A percentile compares a stretch with the other conserved stretches of the same genome.
Evolutionary conservation across 2,329 filamentous ascomycete genomes (phyloP).

Genomic region (Cladosporium austrohemisphaericum): DNA sequence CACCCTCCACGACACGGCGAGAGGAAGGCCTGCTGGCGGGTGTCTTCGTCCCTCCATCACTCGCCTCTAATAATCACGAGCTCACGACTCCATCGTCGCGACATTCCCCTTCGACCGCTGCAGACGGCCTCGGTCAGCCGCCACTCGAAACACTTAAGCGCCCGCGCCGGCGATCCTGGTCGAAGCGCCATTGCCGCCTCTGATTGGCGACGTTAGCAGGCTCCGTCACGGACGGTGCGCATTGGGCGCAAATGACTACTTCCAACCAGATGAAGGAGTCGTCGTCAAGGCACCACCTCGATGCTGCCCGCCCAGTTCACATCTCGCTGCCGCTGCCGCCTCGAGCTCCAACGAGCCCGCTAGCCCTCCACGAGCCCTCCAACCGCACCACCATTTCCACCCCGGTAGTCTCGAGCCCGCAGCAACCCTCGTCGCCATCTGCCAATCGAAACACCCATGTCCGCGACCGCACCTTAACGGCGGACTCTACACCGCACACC

Average conservation of each 20-base stretch:
- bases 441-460: constrained; percentile 14
- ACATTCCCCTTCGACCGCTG: neutral
- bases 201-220: constrained; percentile 7
- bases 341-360: constrained; percentile 9
- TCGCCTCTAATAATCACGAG: neutral
- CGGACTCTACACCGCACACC: constrained; percentile 3
- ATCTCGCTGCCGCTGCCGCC: constrained; percentile 4
- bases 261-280: no score
- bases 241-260: constrained; percentile 9
- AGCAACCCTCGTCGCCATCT: neutral
- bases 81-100: neutral
- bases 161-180: constrained; percentile 10
- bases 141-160: constrained; percentile 1
- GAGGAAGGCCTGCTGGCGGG: neutral
- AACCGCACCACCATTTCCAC: neutral
- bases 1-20: no score
- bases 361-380: constrained; percentile 7
- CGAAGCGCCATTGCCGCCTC: no score
- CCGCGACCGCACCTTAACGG: constrained; percentile 1
- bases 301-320: constrained; percentile 6
- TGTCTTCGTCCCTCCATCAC: neutral
- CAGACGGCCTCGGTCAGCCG: neutral
- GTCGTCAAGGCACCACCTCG: constrained; percentile 10
- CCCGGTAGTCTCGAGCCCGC: constrained; percentile 4
- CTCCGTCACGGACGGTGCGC: constrained; percentile 11